Evolutionary conservation across 2,329 filamentous ascomycete species (phyloP), one percentile per base, ranked within the genome.

Genomic region (Penicillium sp.): DNA sequence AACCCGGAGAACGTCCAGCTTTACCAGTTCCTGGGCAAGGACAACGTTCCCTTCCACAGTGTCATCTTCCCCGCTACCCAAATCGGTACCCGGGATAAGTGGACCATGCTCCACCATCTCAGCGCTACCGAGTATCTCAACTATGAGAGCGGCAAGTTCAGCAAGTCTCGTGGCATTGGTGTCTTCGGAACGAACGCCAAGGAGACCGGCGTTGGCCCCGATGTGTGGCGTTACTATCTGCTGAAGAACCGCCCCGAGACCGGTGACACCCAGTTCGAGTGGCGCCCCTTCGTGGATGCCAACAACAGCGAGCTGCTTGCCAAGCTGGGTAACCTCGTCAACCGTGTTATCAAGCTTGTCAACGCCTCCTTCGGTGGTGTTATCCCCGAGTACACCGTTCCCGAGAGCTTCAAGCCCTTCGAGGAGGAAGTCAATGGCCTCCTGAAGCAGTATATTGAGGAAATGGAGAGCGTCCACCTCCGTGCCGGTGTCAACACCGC

Each of bases 11-110:
- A 96, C 37, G 93, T 97, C 52, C 86, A 89, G 73, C 85, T 97
- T 13, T 97, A 95, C 77, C 93, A 97, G 80, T 96, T 97, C 83
- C 91, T 97, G 87, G 93, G 93, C 79, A 97, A 97, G 76, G 91
- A 94, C 76, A 93, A 94, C 68, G 90, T 92, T 16, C 87, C 87
- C 6, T 95, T 94, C 82, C 93, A 97, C 80, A 91, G 90, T 48
- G 91, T 97, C 71, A 93, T 96, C 73, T 97, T 96, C 83, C 94
- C 94, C 1, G 91, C 86, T 33, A 93, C 89, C 45, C 90, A 97
- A 75, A 83, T 97, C 11, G 93, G 93, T 59, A 94, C 93, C 0
- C 83, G 84, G 48, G 89, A 96, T 69, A 88, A 89, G 65, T 97
- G 93, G 93, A 97, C 92, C 52, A 91, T 89, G 85, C 85, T 96